A percentile compares a stretch with the other conserved stretches of the same genome.
Evolutionary conservation across 108 stramenopile genomes (phyloP).

Genomic region (Cyclotella distinguenda): DNA sequence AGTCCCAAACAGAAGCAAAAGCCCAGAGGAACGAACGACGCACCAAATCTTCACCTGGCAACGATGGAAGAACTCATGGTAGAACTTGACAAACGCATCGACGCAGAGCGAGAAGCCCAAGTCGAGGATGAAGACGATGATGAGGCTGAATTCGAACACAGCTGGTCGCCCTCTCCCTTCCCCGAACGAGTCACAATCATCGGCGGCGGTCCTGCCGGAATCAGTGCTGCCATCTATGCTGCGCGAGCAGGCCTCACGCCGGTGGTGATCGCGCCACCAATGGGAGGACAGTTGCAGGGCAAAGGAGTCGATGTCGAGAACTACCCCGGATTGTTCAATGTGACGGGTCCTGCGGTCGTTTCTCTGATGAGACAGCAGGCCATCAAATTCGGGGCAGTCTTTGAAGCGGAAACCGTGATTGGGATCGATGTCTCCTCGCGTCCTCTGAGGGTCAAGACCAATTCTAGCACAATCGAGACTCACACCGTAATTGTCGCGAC

Average conservation of each 20-base stretch:
- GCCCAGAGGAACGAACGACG: slow-evolving; percentile 24
- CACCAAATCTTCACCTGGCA: slow-evolving; percentile 74
- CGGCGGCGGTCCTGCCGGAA: slow-evolving; percentile 93
- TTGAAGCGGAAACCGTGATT: slow-evolving; percentile 75
- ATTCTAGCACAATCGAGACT: slow-evolving; percentile 70
- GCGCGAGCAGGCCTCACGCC: slow-evolving; percentile 88
- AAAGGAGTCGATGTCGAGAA: slow-evolving; percentile 95
- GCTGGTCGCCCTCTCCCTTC: slow-evolving; percentile 56
- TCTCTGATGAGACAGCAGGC: slow-evolving; percentile 85
- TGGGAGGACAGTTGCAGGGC: slow-evolving; percentile 92
- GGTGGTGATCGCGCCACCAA: slow-evolving; percentile 83
- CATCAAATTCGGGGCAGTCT: slow-evolving; percentile 74
- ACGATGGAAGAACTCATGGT: slow-evolving; percentile 76
- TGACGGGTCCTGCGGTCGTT: slow-evolving; percentile 86
- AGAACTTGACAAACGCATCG: slow-evolving; percentile 80
- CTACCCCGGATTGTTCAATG: slow-evolving; percentile 84
- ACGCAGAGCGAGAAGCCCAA: slow-evolving; percentile 76
- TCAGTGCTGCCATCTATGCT: slow-evolving; percentile 91
- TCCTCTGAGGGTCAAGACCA: slow-evolving; percentile 69
- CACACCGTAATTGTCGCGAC: slow-evolving; percentile 93
- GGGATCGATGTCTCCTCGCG: slow-evolving; percentile 56
- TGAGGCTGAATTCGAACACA: slow-evolving; percentile 62
- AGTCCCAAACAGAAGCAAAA: slow-evolving; percentile 15
- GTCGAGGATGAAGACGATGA: slow-evolving; percentile 79
- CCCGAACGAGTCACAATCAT: slow-evolving; percentile 87